Evolutionary conservation across 1,284 basidiomycete species (phyloP), one percentile per base, ranked within the genome.

Genomic region (Vanrija sp.): DNA sequence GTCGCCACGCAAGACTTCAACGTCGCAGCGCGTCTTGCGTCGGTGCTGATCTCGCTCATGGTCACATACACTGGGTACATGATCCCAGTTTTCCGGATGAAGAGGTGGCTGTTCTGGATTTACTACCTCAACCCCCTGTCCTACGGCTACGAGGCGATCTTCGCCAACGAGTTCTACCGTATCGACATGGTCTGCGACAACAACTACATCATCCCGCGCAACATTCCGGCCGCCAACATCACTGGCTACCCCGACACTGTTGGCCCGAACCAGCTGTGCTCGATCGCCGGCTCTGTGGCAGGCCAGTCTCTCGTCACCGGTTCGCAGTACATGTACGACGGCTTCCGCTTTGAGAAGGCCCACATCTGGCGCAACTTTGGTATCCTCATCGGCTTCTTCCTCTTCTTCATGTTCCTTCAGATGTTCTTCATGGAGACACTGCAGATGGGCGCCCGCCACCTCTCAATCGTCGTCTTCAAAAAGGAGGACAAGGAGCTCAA

Each of bases 21-120:
- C 64, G 77, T 79, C 23, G 80, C 80, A 0, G 80, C 80, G 19
- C 74, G 80, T 49, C 67, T 81, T 19, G 81, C 81, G 0, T 75
- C 77, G 9, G 68, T 81, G 5, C 61, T 82, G 43, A 77, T 82
- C 61, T 78, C 74, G 0, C 54, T 76, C 54, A 77, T 80, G 79
- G 53, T 71, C 29, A 72, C 71, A 3, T 73, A 71, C 62, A 68
- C 69, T 6, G 71, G 66, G 40, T 75, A 75, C 51, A 71, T 75
- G 64, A 72, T 74, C 51, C 78, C 78, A 80, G 72, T 85, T 8
- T 81, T 82, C 61, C 79, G 82, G 55, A 91, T 94, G 89, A 87
- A 90, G 71, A 79, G 88, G 50, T 94, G 90, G 90, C 72, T 93
- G 16, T 90, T 88, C 79, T 92, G 90, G 89, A 84, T 91, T 44